phyloP scores from a whole-genome alignment of 305 asterid species.

The Fraxinus nigra region DNA sequence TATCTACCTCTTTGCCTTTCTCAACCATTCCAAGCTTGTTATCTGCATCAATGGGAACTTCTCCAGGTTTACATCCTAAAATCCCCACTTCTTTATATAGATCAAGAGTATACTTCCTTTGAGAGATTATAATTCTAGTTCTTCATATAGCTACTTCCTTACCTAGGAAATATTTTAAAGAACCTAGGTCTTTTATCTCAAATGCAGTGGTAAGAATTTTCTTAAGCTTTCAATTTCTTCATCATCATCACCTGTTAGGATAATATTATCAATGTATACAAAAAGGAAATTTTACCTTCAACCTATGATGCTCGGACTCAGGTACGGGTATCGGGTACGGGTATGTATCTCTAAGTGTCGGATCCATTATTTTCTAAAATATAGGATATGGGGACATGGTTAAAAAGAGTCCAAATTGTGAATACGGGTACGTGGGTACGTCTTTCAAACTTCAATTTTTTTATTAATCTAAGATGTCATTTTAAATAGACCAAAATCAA shows the following conservation, averaged over 20 bases:
- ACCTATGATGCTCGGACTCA: no score
- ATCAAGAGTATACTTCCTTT: not conserved
- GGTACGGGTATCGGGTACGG: no score
- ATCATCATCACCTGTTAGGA: not conserved
- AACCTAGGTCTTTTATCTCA: not conserved
- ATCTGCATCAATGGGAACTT: not conserved
- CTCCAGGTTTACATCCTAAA: not conserved
- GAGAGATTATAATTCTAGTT: not conserved
- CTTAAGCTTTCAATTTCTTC: not conserved
- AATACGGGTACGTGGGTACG: no score
- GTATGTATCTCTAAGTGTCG: no score
- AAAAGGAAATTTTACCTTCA: not conserved
- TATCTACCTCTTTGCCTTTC: not conserved
- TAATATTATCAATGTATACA: not conserved
- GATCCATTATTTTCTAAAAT: no score
- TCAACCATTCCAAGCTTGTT: not conserved
- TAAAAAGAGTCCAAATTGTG: no score
- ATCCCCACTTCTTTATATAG: not conserved
- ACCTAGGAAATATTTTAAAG: not conserved
- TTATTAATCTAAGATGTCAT: no score
- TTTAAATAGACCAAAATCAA: no score
- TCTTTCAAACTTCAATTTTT: no score
- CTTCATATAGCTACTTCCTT: not conserved
- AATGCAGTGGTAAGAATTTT: not conserved
- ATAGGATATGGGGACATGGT: no score